A percentile compares a stretch with the other conserved stretches of the same genome.
Evolutionary conservation across 805 yeast species (phyloP).

Genomic region (Kazachstania psychrophila): DNA sequence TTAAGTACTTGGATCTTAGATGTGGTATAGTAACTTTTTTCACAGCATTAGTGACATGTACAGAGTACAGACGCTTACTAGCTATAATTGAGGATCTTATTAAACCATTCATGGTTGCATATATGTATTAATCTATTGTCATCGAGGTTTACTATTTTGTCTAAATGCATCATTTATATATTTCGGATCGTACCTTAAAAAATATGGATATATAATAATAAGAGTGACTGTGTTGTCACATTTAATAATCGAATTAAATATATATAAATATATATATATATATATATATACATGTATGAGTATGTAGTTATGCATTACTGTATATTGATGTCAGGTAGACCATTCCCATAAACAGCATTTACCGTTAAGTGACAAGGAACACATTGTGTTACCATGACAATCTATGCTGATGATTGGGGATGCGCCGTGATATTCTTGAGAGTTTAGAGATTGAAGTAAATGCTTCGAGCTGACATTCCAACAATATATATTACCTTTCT

Average conservation of each 20-base stretch:
- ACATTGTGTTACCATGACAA: conserved; percentile 13
- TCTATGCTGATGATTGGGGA: conserved; percentile 22
- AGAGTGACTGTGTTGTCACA: no score
- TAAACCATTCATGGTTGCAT: neutral
- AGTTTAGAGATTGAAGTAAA: conserved; percentile 11
- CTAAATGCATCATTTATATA: no score
- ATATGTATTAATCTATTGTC: no score
- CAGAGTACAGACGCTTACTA: conserved; percentile 3
- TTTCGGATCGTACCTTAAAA: no score
- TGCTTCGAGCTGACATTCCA: conserved; percentile 21
- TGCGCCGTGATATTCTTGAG: conserved; percentile 7
- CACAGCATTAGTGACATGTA: neutral
- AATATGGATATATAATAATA: no score
- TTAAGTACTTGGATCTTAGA: conserved; percentile 29
- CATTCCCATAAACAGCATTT: conserved; percentile 24
- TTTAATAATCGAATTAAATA: no score
- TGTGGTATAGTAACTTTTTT: conserved; percentile 28
- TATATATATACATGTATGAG: no score
- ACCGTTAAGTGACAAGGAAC: conserved; percentile 22
- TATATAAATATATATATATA: no score
- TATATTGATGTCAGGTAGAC: no score
- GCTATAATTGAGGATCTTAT: neutral
- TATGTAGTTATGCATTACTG: no score
- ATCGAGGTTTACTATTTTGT: no score
- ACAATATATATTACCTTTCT: conserved; percentile 20